Base-by-base conservation (phyloP, 139 green algal genomes). In the Micractinium sp. region DNA sequence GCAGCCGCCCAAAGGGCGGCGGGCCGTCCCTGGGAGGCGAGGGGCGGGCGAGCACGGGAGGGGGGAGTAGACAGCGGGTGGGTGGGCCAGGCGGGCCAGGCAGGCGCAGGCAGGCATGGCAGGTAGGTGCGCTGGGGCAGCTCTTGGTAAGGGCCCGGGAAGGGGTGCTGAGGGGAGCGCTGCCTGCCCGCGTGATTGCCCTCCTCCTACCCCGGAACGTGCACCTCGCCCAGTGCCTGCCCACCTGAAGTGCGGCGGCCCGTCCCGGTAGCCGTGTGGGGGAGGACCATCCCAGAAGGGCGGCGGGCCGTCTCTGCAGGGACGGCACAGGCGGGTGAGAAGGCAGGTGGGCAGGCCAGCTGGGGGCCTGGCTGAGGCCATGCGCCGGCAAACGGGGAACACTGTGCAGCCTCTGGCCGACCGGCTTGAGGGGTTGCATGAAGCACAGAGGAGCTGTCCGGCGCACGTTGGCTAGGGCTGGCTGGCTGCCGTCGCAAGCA, bases 301-400 rank as follows among this genome's bases (percentile, higher is more conserved):
- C 33, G 76, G 76, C n/a, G n/a, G n/a, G 36, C 77, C 77, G 36
- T 82, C 39, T 25, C 77, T 82, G 77, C 77, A 81, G n/a, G 39
- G 22, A 60, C 25, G 20, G 77, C 23, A 82, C 9, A 61, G 36
- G n/a, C 20, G 74, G n/a, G 33, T 20, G 19, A 29, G 19, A 82
- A 23, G 76, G 76, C 76, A 82, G 76, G 31, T 20, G 22, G 31
- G 33, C 76, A 61, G 16, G 35, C 33, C 36, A 36, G 35, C 3
- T 29, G 35, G 35, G 76, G 35, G 61, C n/a, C n/a, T 60, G 36
- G 76, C 20, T n/a, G n/a, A n/a, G n/a, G n/a, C n/a, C n/a, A n/a
- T n/a, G n/a, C n/a, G n/a, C n/a, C n/a, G n/a, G n/a, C n/a, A n/a
- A n/a, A n/a, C n/a, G n/a, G n/a, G n/a, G n/a, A n/a, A n/a, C n/a